A percentile compares a stretch with the other conserved stretches of the same genome.
phyloP scores from a whole-genome alignment of 768 basidiomycete genomes.

The Calocera cornea region DNA sequence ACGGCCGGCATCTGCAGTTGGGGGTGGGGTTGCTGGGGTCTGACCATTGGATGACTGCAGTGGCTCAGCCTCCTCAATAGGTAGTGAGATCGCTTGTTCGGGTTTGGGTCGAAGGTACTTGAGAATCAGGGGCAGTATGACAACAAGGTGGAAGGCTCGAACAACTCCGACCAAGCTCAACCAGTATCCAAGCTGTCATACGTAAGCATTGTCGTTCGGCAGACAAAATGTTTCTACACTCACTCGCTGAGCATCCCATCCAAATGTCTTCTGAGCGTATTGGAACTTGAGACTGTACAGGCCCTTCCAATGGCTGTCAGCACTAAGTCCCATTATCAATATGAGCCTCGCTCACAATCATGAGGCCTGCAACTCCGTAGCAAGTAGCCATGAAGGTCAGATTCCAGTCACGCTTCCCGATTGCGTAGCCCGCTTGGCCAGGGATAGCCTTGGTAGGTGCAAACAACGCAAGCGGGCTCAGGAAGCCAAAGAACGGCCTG shows the following conservation, averaged over 20 bases:
- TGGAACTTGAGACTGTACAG: slow-evolving; percentile 47
- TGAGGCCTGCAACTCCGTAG: slow-evolving; percentile 34
- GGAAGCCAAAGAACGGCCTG: slow-evolving; percentile 41
- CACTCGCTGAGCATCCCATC: slow-evolving; percentile 55
- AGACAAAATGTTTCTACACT: slow-evolving; percentile 15
- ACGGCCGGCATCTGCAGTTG: not conserved
- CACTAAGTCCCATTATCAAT: not conserved
- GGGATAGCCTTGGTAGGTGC: slow-evolving; percentile 28
- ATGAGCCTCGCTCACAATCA: slow-evolving; percentile 19
- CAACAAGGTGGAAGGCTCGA: slow-evolving; percentile 42
- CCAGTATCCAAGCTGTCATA: slow-evolving; percentile 55
- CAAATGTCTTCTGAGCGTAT: slow-evolving; percentile 46
- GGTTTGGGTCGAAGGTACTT: slow-evolving; percentile 38
- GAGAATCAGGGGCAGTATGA: slow-evolving; percentile 49
- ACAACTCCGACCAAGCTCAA: slow-evolving; percentile 40
- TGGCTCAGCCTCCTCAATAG: slow-evolving; percentile 17
- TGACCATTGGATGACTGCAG: slow-evolving; percentile 13
- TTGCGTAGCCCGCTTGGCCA: slow-evolving; percentile 18
- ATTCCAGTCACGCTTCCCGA: slow-evolving; percentile 47
- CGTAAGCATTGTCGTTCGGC: slow-evolving; percentile 1
- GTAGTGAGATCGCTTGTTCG: slow-evolving; percentile 16
- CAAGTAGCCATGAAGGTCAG: slow-evolving; percentile 42
- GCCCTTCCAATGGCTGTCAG: slow-evolving; percentile 30
- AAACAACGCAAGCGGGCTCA: slow-evolving; percentile 59
- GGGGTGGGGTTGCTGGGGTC: slow-evolving; percentile 4